Percentiles rank a stretch among this genome's conserved stretches.
Evolutionary conservation across 2,329 filamentous ascomycete genomes (phyloP).

Genomic region (Blastomyces parvus): DNA sequence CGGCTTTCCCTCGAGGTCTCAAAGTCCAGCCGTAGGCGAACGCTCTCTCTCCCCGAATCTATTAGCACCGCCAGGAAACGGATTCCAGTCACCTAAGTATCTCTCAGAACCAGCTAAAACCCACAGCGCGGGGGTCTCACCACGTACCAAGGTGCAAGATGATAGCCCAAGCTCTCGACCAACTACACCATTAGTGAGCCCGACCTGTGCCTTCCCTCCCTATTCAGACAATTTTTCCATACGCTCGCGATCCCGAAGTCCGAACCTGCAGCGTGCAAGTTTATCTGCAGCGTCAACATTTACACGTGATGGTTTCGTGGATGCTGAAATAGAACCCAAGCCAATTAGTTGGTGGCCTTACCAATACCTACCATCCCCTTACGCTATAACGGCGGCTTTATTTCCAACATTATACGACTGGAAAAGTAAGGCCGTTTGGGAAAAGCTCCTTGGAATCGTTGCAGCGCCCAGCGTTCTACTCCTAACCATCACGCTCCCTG

Average conservation of each 20-base stretch:
- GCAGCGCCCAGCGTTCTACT: constrained; percentile 87
- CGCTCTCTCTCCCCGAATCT: constrained; percentile 30
- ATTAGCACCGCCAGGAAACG: constrained; percentile 36
- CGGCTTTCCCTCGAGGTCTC: constrained; percentile 22
- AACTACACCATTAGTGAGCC: constrained; percentile 22
- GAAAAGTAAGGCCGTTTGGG: constrained; percentile 73
- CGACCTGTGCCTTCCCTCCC: constrained; percentile 56
- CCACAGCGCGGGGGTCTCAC: constrained; percentile 24
- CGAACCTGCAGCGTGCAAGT: constrained; percentile 46
- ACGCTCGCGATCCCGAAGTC: constrained; percentile 45
- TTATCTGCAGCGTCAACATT: constrained; percentile 41
- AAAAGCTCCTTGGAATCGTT: constrained; percentile 68
- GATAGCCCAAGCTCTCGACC: background rate
- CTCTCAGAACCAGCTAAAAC: constrained; percentile 17
- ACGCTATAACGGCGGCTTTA: constrained; percentile 60
- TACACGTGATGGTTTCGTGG: constrained; percentile 35
- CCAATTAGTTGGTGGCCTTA: constrained; percentile 73
- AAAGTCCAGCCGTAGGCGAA: constrained; percentile 24
- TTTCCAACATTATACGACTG: constrained; percentile 83
- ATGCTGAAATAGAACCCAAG: constrained; percentile 27
- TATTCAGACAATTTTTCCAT: constrained; percentile 49
- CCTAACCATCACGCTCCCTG: constrained; percentile 79
- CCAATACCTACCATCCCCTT: constrained; percentile 59
- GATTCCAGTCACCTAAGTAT: constrained; percentile 32
- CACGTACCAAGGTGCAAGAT: constrained; percentile 16